Base-by-base conservation (phyloP, 352 stramenopile species). In the Globisporangium orthogonon region DNA sequence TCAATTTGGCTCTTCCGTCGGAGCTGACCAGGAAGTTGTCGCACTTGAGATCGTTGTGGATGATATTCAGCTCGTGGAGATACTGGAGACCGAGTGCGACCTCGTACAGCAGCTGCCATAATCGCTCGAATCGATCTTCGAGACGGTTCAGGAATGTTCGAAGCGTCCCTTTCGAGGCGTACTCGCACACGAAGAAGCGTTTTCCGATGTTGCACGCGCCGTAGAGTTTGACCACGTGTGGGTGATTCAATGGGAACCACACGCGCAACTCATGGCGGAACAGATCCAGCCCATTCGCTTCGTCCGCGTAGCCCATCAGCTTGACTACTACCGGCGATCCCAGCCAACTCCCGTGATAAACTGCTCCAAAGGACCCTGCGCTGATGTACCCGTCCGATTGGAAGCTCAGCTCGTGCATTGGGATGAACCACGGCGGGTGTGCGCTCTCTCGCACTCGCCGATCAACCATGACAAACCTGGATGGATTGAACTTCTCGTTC, bases 21-120 rank as follows among this genome's bases (percentile, higher is more conserved):
- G 70, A 54, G 31, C 74, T 75, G 13, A 94, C 45, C n/a, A 95
- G 67, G 29, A 94, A 62, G 61, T 95, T 95, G 44, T 62, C 62
- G 7, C 75, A 74, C 41, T 78, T 76, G 43, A 90, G 46, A 60
- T 87, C 75, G 53, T 78, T 73, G 64, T 86, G 76, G 10, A 91
- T 51, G 17, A 85, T 55, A 17, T 73, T 69, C 15, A 71, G 58
- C 2, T 61, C 54, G 62, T 91, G 81, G 2, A 89, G 56, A 29
- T 79, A 91, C 30, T 54, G 23, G 3, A 93, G 53, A 1, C 76
- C 83, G 33, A 65, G 46, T 7, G 56, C 54, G 7, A 61, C 40
- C 41, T 71, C 61, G 37, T 58, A 61, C 35, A 73, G n/a, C 10
- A 63, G 52, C 10, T 54, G 44, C 50, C 49, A 66, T 4, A 63